phyloP scores from a whole-genome alignment of 1,139 yeast genomes.

The Kodamaea sp. region DNA sequence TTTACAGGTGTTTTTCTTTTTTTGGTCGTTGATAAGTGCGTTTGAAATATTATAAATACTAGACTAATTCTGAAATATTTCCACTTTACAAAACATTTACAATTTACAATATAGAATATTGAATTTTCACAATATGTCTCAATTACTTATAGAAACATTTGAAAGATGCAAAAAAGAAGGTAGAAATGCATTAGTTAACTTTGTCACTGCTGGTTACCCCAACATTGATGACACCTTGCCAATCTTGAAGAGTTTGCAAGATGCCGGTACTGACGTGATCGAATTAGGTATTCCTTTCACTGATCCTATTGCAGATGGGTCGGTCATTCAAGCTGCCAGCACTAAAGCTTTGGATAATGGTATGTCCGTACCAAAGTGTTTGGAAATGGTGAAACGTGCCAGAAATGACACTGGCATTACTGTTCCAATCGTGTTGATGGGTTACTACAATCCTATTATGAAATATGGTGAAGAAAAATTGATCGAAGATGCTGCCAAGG shows the following conservation, averaged over 20 bases:
- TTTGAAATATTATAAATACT: neutral
- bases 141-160: constrained; percentile 66
- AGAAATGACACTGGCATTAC: constrained; percentile 74
- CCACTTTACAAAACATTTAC: neutral
- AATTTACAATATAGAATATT: neutral
- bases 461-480: constrained; percentile 85
- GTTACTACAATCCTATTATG: constrained; percentile 92
- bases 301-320: constrained; percentile 99
- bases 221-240: constrained; percentile 83
- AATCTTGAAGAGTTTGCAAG: constrained; percentile 80
- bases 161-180: constrained; percentile 66
- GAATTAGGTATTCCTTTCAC: constrained; percentile 96
- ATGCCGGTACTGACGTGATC: constrained; percentile 91
- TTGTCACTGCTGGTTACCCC: constrained; percentile 94
- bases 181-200: constrained; percentile 87
- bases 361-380: constrained; percentile 61
- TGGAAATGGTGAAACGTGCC: constrained; percentile 71
- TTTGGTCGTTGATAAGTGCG: no score
- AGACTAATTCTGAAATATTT: constrained; percentile 5
- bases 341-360: constrained; percentile 77
- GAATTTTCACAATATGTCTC: constrained; percentile 56
- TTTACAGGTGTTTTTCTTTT: no score
- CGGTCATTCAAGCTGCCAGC: constrained; percentile 89
- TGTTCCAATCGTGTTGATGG: constrained; percentile 90
- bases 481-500: constrained; percentile 69